Evolutionary conservation across 2,329 filamentous ascomycete species (phyloP), one percentile per base, ranked within the genome.

Genomic region (Aspergillus phoenicis): DNA sequence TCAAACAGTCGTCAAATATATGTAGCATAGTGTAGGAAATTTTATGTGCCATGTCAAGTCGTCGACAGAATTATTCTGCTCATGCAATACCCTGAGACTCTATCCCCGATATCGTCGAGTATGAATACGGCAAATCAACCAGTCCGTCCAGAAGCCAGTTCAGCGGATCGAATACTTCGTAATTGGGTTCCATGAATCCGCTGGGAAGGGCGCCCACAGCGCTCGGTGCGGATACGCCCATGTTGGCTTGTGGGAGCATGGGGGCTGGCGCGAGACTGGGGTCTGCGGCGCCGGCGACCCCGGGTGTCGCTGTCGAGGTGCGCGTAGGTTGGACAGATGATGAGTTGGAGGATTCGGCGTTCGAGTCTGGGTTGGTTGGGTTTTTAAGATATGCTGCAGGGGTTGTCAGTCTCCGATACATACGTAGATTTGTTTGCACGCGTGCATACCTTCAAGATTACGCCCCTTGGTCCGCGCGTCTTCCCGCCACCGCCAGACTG

Each of bases 71-170:
- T 33, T 26, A 15, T 36, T 13, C 11, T 13, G 41, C 41, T 62
- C 70, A 78, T 59, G 70, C 70, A 61, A 79, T 75, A 10, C 75
- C 73, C 60, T 75, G 73, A 10, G 76, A 64, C 63, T 83, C 81
- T 60, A 83, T 70, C 3, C 80, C 81, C 33, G 80, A 78, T 60
- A 82, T 72, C 62, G 89, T 85, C 39, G 83, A 81, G 69, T 85
- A 89, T 10, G 82, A 84, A 71, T 89, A 93, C 65, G 91, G 91
- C 72, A 94, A 90, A 72, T 93, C 90, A 62, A 95, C 82, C 36
- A 94, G 82, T 13, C 91, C 91, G 74, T 97, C 93, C 62, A 97
- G 81, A 82, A 96, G 92, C 93, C 93, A 97, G 75, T 94, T 91
- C 70, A 97, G 84, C 1, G 93, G 91, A 77, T 97, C 93, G 71